Evolutionary conservation across 108 stramenopile species (phyloP), one percentile per base, ranked within the genome.

Genomic region (Nannochloropsis gaditana): DNA sequence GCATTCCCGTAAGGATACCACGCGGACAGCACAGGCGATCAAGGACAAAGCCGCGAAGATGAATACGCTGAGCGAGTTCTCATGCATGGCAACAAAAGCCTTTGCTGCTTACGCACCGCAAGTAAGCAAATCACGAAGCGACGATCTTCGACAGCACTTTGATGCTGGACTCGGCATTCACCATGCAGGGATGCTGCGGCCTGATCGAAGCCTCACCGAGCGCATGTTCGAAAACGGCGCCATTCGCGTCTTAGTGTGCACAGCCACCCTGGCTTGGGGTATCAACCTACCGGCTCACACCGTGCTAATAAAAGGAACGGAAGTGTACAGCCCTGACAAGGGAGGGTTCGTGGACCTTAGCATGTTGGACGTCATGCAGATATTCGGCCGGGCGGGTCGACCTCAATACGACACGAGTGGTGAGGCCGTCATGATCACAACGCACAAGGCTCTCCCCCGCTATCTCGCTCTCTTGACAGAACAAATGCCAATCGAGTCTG

Each of bases 121-220:
- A 19, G 79, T 42, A 47, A 31, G 81, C 84, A 97, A 97, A 85
- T 94, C 95, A 42, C 92, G 95, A 31, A 96, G 95, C 84, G 85
- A 92, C 84, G 96, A 98, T 87, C 90, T 99, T 17, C 82, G 90
- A 9, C 89, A 94, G 79, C 94, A 95, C 79, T 97, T 98, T 85
- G 86, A 93, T 41, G 92, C 93, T 82, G 99, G 99, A 1, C 92
- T 99, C 86, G 97, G 97, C 9, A 94, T 98, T 79, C 99, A 99
- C 90, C 99, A 99, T 91, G 99, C 99, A n/a, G 99, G 99, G 43
- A 97, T 99, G 99, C 92, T 98, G 11, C 93, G 99, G 10, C 85
- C 91, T 42, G 99, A 99, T 86, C 93, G 99, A 6, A 96, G 95
- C 84, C 92, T 99, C 44, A 93, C 94, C 9, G 99, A 99, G 86